These are phyloP conservation scores for Cyanophora paradoxa DNA, from an alignment of 78 protist genomes.

Conservation along the genomic window DNA sequence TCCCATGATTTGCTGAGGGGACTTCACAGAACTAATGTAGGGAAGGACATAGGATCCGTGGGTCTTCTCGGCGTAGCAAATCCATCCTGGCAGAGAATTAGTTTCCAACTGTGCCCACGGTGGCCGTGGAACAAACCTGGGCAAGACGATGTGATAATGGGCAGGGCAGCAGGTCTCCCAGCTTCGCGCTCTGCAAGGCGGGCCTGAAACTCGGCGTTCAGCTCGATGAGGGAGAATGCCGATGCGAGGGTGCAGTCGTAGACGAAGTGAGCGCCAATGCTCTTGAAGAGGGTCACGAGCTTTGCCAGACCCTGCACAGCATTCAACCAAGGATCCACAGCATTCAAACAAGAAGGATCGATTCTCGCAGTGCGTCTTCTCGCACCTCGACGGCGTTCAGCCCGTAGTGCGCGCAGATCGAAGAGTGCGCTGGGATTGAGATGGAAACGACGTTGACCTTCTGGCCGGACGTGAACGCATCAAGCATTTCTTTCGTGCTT, in stretches of 20 bases:
- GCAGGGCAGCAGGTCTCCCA: slow-evolving; percentile 15
- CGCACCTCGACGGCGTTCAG: too few species aligned
- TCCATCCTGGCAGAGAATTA: slow-evolving; percentile 63
- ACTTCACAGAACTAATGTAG: slow-evolving; percentile 59
- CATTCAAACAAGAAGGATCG: too few species aligned
- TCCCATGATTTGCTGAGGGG: slow-evolving; percentile 89
- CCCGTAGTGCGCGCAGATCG: too few species aligned
- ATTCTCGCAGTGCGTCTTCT: too few species aligned
- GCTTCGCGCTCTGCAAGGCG: not conserved
- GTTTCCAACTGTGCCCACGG: too few species aligned
- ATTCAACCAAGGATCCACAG: too few species aligned
- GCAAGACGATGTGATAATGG: slow-evolving; percentile 76
- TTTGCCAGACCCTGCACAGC: too few species aligned
- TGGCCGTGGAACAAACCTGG: slow-evolving; percentile 60
- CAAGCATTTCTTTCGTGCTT: slow-evolving; percentile 60
- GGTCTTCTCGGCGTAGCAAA: slow-evolving; percentile 86
- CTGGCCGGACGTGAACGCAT: too few species aligned
- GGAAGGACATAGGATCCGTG: slow-evolving; percentile 68
- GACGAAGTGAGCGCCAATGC: slow-evolving; percentile 25
- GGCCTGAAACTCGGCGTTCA: slow-evolving; percentile 46
- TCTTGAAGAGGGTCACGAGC: slow-evolving; percentile 32
- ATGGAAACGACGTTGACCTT: too few species aligned
- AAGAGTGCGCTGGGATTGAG: too few species aligned
- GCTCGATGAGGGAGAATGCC: slow-evolving; percentile 60
- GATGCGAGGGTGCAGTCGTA: slow-evolving; percentile 63